phyloP scores from a whole-genome alignment of 176 grass and related monocot species.

The Tuctoria greenei region DNA sequence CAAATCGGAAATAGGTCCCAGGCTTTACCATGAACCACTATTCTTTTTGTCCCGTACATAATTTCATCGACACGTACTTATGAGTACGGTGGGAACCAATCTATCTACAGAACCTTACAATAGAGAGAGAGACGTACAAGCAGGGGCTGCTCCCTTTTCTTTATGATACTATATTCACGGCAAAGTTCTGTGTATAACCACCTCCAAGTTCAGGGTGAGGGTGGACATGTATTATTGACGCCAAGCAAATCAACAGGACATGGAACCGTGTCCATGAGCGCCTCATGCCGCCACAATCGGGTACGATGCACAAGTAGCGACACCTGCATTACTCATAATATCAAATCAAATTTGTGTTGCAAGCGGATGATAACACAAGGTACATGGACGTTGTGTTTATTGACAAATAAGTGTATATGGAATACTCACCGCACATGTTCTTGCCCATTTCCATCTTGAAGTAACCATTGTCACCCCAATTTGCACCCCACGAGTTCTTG shows the following conservation, averaged over 20 bases:
- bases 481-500: conserved; percentile 95
- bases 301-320: conserved; percentile 83
- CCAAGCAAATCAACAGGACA: background rate
- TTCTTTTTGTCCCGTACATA: conserved; percentile 6
- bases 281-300: conserved; percentile 57
- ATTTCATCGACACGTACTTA: background rate
- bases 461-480: conserved; percentile 86
- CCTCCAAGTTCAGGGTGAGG: conserved; percentile 35
- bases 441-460: conserved; percentile 99
- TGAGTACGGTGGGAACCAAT: conserved; percentile 13
- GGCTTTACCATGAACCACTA: background rate
- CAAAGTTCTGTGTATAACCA: conserved; percentile 21
- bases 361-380: background rate
- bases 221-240: conserved; percentile 38
- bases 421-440: conserved; percentile 96
- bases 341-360: conserved; percentile 21
- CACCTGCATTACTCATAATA: conserved; percentile 47
- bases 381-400: background rate
- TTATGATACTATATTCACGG: conserved; percentile 41
- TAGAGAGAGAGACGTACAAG: conserved; percentile 33
- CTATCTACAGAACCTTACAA: conserved; percentile 27
- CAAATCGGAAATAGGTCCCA: background rate
- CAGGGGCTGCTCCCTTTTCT: conserved; percentile 18
- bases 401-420: background rate
- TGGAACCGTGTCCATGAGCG: background rate